Percentiles rank a stretch among this genome's conserved stretches.
phyloP scores from a whole-genome alignment of 1,139 yeast genomes.

The Nadsonia starkeyi-henricii region DNA sequence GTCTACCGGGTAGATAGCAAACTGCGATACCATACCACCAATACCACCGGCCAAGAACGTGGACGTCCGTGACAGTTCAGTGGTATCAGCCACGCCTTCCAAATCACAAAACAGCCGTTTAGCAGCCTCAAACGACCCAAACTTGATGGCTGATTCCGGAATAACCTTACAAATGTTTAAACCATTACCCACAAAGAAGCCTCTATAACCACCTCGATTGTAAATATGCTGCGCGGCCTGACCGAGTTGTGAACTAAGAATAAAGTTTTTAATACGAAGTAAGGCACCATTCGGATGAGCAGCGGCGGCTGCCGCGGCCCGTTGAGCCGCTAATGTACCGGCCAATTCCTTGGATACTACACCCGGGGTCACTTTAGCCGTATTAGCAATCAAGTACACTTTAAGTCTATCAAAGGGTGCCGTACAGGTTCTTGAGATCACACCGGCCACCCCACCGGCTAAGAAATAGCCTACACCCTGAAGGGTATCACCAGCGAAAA shows the following conservation, averaged over 20 bases:
- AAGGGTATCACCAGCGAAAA: conserved; percentile 61
- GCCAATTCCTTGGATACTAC: conserved; percentile 3
- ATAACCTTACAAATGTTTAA: conserved; percentile 84
- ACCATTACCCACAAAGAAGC: conserved; percentile 93
- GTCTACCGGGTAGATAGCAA: conserved; percentile 91
- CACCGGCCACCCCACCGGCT: conserved; percentile 95
- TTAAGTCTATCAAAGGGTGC: conserved; percentile 95
- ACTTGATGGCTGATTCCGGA: conserved; percentile 95
- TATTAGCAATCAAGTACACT: conserved; percentile 83
- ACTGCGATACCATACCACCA: conserved; percentile 89
- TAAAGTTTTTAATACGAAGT: neutral
- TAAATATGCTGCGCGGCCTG: conserved; percentile 66
- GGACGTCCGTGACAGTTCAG: conserved; percentile 57
- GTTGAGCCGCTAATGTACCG: conserved; percentile 13
- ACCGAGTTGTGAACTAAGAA: conserved; percentile 3
- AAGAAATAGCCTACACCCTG: conserved; percentile 81
- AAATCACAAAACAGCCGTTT: conserved; percentile 60
- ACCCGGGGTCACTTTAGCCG: conserved; percentile 33
- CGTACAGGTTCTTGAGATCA: conserved; percentile 90
- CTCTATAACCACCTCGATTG: conserved; percentile 74
- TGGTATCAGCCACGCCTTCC: conserved; percentile 65
- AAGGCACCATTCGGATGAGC: conserved; percentile 3
- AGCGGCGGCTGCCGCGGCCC: conserved; percentile 15
- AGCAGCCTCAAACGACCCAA: conserved; percentile 86
- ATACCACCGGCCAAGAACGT: conserved; percentile 90